Conservation (phyloP, 306 rosid genomes). For the Quercus engelmannii region DNA sequence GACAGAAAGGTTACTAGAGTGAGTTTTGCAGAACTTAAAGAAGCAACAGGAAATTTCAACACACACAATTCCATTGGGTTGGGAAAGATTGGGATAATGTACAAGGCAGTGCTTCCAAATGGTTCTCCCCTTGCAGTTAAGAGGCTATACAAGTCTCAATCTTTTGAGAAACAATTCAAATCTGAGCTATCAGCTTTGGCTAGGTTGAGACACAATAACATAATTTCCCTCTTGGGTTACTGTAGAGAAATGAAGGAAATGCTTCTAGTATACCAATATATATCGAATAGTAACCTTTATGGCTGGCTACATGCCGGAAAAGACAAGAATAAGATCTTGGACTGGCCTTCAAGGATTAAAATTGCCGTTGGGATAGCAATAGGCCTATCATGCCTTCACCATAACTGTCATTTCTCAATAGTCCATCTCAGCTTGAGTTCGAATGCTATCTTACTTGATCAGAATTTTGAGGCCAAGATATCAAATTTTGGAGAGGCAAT, state of each 20-base stretch:
- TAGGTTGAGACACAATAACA: background rate
- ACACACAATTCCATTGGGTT: background rate
- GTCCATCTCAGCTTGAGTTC: no score
- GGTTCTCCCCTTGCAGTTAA: background rate
- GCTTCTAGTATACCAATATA: background rate
- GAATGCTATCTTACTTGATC: background rate
- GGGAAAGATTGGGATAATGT: background rate
- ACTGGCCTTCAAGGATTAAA: background rate
- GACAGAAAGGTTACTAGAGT: no score
- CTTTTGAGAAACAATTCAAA: background rate
- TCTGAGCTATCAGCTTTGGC: background rate
- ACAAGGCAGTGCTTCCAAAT: background rate
- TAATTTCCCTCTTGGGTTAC: no score
- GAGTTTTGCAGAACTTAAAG: background rate
- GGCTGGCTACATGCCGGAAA: background rate
- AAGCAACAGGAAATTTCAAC: background rate
- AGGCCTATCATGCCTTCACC: no score
- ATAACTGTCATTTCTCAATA: no score
- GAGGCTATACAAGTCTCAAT: background rate
- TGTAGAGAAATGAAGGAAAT: no score
- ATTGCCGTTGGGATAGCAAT: no score
- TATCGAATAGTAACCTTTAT: background rate
- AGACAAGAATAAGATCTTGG: background rate
- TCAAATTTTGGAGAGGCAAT: conserved; percentile 8
- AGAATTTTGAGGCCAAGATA: conserved; percentile 7